Percentiles rank a stretch among this genome's conserved stretches.
Evolutionary conservation across 106 monocot species (phyloP).

Genomic region (Posidonia australis): DNA sequence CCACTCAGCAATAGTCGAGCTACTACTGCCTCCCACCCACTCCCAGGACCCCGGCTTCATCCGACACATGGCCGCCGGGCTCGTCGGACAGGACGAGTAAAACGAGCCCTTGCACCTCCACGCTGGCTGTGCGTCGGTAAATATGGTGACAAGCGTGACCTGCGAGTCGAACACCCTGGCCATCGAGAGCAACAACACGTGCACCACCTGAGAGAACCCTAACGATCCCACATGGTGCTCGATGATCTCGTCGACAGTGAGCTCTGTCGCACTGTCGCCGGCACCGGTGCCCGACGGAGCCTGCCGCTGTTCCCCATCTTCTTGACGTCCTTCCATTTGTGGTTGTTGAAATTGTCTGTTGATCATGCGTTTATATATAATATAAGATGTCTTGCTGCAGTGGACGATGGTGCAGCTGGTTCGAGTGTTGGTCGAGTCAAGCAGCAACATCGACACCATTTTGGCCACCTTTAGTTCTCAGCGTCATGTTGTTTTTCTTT

Average conservation of each 20-base stretch:
- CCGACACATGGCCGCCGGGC: constrained; percentile 20
- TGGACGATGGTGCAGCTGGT: too few relatives aligned
- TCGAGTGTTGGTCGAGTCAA: constrained; percentile 2
- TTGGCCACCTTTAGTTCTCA: too few relatives aligned
- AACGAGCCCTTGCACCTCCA: constrained; percentile 39
- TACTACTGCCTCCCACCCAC: constrained; percentile 57
- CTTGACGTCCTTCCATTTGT: not conserved
- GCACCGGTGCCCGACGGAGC: not conserved
- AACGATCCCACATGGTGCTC: constrained; percentile 59
- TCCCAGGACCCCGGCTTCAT: constrained; percentile 45
- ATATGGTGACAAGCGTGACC: constrained; percentile 61
- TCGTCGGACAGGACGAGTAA: not conserved
- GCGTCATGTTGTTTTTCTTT: too few relatives aligned
- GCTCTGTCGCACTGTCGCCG: constrained; percentile 14
- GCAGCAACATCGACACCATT: not conserved
- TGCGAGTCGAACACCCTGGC: constrained; percentile 73
- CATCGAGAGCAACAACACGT: constrained; percentile 56
- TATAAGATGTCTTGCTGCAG: not conserved
- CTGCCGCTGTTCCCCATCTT: not conserved
- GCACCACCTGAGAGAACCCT: constrained; percentile 51
- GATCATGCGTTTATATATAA: not conserved
- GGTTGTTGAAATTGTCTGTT: not conserved
- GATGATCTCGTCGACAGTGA: constrained; percentile 63
- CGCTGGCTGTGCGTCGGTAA: constrained; percentile 59
- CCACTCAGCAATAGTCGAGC: constrained; percentile 67